Conservation (phyloP, 2,329 filamentous ascomycete species). For the Botryotinia convoluta region DNA sequence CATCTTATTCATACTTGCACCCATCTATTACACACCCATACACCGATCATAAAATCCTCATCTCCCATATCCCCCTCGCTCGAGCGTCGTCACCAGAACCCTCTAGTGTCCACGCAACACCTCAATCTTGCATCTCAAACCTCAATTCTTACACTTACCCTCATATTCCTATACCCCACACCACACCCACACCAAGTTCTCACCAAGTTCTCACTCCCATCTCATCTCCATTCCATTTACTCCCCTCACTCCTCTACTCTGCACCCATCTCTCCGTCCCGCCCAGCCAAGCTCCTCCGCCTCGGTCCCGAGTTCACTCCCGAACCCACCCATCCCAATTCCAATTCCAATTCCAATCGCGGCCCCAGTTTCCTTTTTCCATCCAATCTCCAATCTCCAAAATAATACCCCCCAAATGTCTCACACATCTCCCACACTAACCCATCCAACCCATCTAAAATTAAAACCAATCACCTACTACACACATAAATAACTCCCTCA, state of each 20-base stretch:
- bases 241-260: background rate
- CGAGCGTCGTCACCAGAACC: background rate
- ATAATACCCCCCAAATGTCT: background rate
- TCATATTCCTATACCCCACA: background rate
- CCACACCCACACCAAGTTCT: background rate
- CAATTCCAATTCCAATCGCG: no score
- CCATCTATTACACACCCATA: background rate
- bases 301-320: background rate
- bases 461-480: no score
- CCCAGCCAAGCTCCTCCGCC: background rate
- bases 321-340: background rate
- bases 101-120: background rate
- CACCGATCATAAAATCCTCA: background rate
- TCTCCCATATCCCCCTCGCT: background rate
- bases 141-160: background rate
- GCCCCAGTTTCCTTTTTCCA: background rate
- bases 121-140: background rate
- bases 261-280: background rate
- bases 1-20: background rate
- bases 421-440: background rate
- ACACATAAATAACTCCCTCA: background rate
- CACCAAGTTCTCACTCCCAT: background rate
- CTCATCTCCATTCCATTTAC: background rate
- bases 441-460: no score
- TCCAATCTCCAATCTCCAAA: background rate